Base-by-base conservation (phyloP, 2,329 filamentous ascomycete genomes). In the Byssothecium circinans region DNA sequence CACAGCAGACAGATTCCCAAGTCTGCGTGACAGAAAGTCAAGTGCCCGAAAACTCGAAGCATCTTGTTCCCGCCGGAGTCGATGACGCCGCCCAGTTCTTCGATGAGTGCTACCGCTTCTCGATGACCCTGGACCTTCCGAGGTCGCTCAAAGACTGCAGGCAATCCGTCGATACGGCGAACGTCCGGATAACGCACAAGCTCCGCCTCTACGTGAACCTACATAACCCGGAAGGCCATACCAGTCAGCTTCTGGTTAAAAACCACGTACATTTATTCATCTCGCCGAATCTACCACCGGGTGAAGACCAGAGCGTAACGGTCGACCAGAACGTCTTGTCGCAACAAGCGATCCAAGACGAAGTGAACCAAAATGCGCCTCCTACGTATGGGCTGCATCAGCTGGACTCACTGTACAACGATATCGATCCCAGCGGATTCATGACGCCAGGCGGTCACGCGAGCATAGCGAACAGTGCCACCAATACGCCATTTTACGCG, bases 181-280 rank as follows among this genome's bases (percentile, higher is more conserved):
- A 89, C 41, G 95, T 99, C 74, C 96, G 94, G 71, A 82, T 97
- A 43, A 82, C 89, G 46, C 94, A 99, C 72, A 95, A 95, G 74
- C 81, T 97, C 58, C 92, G 92, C 75, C 81, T 97, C 64, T 90
- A 89, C 41, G 86, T 97, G 50, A 89, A 92, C 38, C 81, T 99
- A 32, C 87, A 91, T 71, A 97, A 99, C 61, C 92, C 94, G 0
- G 94, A 99, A 67, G 92, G 91, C 0, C 94, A 97, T 66, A 81
- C 91, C 45, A 96, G 91, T 46, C 92, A 97, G 84, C 82, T 96
- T 43, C 87, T 92, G 43, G 92, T 92, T 38, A 94, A 91, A 34
- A 82, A 97, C 25, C 91, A 94, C 1, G 82, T 97, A 14, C 90
- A 90, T 45, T 86, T 99, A 32, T 96, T 96, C 73, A 96, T 97